Evolutionary conservation across 805 yeast species (phyloP).

Genomic region (Ogataea thermomethanolica): DNA sequence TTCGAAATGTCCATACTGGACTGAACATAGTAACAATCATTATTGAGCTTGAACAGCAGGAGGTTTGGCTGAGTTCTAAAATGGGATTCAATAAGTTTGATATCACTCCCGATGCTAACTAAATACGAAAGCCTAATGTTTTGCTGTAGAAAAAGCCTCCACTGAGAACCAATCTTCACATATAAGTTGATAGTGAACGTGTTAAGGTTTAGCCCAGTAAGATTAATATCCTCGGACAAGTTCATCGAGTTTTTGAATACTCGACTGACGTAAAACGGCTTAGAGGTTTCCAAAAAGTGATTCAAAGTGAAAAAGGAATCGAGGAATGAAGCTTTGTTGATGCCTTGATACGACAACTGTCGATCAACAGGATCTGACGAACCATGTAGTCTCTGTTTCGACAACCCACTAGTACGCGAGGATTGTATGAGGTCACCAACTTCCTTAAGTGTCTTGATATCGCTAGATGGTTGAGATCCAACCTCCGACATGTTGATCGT

Average conservation of each 20-base stretch:
- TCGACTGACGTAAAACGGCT: slow-evolving; percentile 37
- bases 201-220: slow-evolving; percentile 17
- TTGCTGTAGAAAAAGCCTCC: slow-evolving; percentile 26
- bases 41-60: slow-evolving; percentile 26
- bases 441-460: slow-evolving; percentile 3
- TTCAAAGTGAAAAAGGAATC: slow-evolving; percentile 38
- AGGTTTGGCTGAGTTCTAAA: slow-evolving; percentile 23
- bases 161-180: slow-evolving; percentile 14
- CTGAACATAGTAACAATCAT: slow-evolving; percentile 33
- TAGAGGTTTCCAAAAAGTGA: slow-evolving; percentile 21
- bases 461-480: neutral
- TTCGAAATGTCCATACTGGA: slow-evolving; percentile 13
- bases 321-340: slow-evolving; percentile 28
- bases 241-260: slow-evolving; percentile 26
- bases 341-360: slow-evolving; percentile 29
- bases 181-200: slow-evolving; percentile 27
- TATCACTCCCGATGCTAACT: slow-evolving; percentile 31
- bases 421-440: slow-evolving; percentile 17
- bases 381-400: slow-evolving; percentile 7
- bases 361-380: slow-evolving; percentile 21
- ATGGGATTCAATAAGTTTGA: slow-evolving; percentile 19
- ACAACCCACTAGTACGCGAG: neutral
- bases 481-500: slow-evolving; percentile 4
- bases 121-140: slow-evolving; percentile 31
- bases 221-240: slow-evolving; percentile 24